These are phyloP conservation scores for Sclerotiophoma versabilis DNA, from an alignment of 2,329 filamentous ascomycete species.

Conservation along the genomic window DNA sequence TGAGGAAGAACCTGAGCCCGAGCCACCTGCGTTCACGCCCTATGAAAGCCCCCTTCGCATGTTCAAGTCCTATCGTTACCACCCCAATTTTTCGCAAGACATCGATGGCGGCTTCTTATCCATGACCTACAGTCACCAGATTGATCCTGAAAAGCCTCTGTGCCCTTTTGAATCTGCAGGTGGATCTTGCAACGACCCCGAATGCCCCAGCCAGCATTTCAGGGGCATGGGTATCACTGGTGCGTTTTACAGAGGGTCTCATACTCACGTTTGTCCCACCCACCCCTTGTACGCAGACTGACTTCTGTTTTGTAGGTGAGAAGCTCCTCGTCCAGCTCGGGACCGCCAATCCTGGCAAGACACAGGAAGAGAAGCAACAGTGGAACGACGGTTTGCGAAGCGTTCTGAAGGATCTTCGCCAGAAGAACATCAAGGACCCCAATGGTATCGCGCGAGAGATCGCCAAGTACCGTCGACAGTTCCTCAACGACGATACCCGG, in stretches of 20 bases:
- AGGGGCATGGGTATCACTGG: constrained; percentile 73
- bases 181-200: constrained; percentile 74
- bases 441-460: constrained; percentile 50
- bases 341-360: constrained; percentile 67
- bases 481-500: constrained; percentile 50
- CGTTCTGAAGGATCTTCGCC: constrained; percentile 48
- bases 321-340: constrained; percentile 76
- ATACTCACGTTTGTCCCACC: constrained; percentile 31
- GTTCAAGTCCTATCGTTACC: constrained; percentile 90
- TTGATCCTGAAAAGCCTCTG: constrained; percentile 75
- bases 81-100: constrained; percentile 74
- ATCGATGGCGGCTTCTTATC: constrained; percentile 83
- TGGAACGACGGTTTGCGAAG: constrained; percentile 50
- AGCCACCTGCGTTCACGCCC: constrained; percentile 58
- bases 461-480: constrained; percentile 49
- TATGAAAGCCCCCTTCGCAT: constrained; percentile 84
- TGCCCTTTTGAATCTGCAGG: constrained; percentile 79
- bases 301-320: constrained; percentile 65
- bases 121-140: constrained; percentile 90
- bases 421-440: constrained; percentile 47
- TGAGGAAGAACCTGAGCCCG: constrained; percentile 22
- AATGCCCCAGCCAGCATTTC: constrained; percentile 84
- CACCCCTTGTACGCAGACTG: constrained; percentile 48
- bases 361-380: constrained; percentile 64
- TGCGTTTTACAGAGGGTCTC: constrained; percentile 61